These are phyloP conservation scores for Sugiyamaella japonica DNA, from an alignment of 1,139 yeast species.

Conservation along the genomic window DNA sequence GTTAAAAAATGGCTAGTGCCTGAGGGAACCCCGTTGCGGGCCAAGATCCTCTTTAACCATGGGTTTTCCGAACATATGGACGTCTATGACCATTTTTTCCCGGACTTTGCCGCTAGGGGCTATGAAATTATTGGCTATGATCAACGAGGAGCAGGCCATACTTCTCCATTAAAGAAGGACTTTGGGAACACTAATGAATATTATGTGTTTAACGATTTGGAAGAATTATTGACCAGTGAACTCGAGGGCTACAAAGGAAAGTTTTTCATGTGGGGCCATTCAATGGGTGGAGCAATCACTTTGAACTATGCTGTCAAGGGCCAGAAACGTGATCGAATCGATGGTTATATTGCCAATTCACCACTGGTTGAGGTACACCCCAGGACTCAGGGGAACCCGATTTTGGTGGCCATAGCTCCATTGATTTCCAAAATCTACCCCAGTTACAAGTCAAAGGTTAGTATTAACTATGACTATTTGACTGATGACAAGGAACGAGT, in stretches of 20 bases:
- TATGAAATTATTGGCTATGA: constrained; percentile 77
- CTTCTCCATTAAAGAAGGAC: constrained; percentile 51
- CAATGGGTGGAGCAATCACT: constrained; percentile 94
- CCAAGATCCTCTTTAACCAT: constrained; percentile 57
- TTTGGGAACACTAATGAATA: constrained; percentile 69
- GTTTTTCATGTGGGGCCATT: constrained; percentile 72
- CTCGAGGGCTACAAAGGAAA: constrained; percentile 42
- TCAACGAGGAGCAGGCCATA: constrained; percentile 86
- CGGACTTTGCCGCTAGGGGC: constrained; percentile 58
- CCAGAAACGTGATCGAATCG: constrained; percentile 51
- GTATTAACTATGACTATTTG: constrained; percentile 53
- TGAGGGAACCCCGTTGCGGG: constrained; percentile 45
- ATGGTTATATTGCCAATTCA: constrained; percentile 60
- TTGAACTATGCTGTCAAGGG: constrained; percentile 77
- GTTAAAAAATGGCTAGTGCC: constrained; percentile 28
- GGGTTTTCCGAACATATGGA: constrained; percentile 74
- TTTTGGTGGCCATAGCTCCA: constrained; percentile 51
- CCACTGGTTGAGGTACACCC: constrained; percentile 65
- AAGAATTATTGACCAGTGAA: constrained; percentile 51
- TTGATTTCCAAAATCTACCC: constrained; percentile 55
- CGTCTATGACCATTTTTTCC: constrained; percentile 57
- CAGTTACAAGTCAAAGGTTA: constrained; percentile 55
- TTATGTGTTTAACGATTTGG: constrained; percentile 66
- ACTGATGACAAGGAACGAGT: constrained; percentile 50
- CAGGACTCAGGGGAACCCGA: constrained; percentile 55